A percentile compares a stretch with the other conserved stretches of the same genome.
These are phyloP conservation scores for Rhinocladiella similis DNA, from an alignment of 2,329 filamentous ascomycete genomes.

Conservation along the genomic window DNA sequence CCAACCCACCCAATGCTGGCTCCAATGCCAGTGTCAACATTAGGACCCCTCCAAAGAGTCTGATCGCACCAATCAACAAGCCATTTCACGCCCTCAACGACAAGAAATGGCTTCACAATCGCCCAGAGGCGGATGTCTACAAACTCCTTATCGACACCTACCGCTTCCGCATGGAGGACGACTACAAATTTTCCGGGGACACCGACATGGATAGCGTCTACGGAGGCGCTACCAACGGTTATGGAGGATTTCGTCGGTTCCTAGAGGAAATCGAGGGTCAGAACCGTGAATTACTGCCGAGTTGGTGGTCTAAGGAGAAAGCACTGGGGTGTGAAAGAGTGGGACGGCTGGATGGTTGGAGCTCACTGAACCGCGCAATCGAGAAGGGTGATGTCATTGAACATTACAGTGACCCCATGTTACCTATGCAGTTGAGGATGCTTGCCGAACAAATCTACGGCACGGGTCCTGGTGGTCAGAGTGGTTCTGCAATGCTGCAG, in stretches of 20 bases:
- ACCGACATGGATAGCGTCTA: conserved; percentile 35
- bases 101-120: conserved; percentile 46
- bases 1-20: too few relatives aligned
- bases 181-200: conserved; percentile 32
- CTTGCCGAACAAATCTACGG: conserved; percentile 39
- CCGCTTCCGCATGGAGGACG: conserved; percentile 48
- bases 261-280: not conserved
- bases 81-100: conserved; percentile 46
- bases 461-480: conserved; percentile 3
- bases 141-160: conserved; percentile 50
- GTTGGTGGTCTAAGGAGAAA: conserved; percentile 47
- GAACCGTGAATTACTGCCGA: conserved; percentile 37
- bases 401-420: conserved; percentile 45
- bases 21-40: conserved; percentile 35
- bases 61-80: conserved; percentile 33
- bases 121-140: conserved; percentile 48
- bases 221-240: conserved; percentile 17
- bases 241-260: conserved; percentile 8
- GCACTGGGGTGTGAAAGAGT: conserved; percentile 39
- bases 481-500: conserved; percentile 1
- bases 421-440: conserved; percentile 55
- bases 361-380: conserved; percentile 2
- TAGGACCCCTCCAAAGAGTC: conserved; percentile 17
- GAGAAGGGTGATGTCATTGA: conserved; percentile 34
- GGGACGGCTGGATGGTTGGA: conserved; percentile 28